phyloP scores from a whole-genome alignment of 2,329 filamentous ascomycete species.

The Chalaropsis ovoidea region DNA sequence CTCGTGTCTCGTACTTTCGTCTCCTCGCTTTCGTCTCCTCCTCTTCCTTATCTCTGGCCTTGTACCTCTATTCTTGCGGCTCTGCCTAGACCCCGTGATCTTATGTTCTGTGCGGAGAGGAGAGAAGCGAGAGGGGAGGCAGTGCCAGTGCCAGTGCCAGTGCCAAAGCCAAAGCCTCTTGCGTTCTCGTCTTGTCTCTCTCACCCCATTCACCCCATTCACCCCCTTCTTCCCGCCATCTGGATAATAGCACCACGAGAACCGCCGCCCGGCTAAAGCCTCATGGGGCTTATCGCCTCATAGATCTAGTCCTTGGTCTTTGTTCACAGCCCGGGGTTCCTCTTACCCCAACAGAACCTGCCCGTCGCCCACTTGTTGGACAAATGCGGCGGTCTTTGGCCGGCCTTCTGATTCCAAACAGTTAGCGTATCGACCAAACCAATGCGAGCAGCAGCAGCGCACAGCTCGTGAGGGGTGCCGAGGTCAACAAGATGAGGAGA shows the following conservation, averaged over 20 bases:
- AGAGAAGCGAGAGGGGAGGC: neutral
- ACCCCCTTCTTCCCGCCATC: neutral
- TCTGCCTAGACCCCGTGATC: neutral
- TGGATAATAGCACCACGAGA: neutral
- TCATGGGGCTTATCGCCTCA: neutral
- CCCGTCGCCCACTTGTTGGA: neutral
- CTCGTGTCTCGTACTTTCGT: neutral
- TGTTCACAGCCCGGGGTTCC: neutral
- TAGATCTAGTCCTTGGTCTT: neutral
- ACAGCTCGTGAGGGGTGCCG: neutral
- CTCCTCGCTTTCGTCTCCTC: neutral
- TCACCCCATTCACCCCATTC: neutral
- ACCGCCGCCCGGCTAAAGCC: neutral
- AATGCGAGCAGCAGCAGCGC: neutral
- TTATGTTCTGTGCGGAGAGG: neutral
- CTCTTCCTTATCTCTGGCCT: neutral
- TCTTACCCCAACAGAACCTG: constrained; percentile 1
- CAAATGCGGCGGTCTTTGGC: neutral
- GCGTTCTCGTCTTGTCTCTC: neutral
- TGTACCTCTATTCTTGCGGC: neutral
- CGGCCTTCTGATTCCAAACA: neutral
- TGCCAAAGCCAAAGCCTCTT: neutral
- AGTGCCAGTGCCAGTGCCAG: neutral
- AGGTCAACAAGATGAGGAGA: neutral
- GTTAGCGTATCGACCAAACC: neutral